Percentiles rank a stretch among this genome's conserved stretches.
Evolutionary conservation across 2,329 filamentous ascomycete species (phyloP).

Genomic region (Alternaria dauci): DNA sequence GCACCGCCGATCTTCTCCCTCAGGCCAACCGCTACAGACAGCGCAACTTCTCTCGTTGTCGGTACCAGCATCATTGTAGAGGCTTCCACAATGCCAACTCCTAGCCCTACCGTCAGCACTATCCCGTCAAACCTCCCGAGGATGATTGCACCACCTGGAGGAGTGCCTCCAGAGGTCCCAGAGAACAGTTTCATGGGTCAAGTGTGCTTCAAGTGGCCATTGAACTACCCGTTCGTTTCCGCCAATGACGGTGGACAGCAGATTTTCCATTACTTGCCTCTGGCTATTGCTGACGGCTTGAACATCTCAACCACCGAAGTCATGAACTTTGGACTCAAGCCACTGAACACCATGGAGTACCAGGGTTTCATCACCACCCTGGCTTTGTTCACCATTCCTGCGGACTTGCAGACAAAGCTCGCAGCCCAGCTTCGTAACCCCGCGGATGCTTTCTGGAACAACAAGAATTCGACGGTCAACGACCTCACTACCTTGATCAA

Average conservation of each 20-base stretch:
- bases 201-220: constrained; percentile 79
- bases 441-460: constrained; percentile 77
- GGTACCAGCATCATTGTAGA: constrained; percentile 70
- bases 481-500: constrained; percentile 85
- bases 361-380: constrained; percentile 84
- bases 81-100: constrained; percentile 55
- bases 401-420: constrained; percentile 63
- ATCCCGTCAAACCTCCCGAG: constrained; percentile 75
- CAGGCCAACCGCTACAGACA: constrained; percentile 57
- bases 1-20: constrained; percentile 52
- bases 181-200: constrained; percentile 77
- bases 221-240: constrained; percentile 85
- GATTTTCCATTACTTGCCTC: constrained; percentile 81
- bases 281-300: constrained; percentile 73
- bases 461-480: constrained; percentile 69
- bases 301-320: constrained; percentile 60
- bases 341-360: constrained; percentile 73
- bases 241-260: constrained; percentile 79
- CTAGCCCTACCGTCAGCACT: constrained; percentile 57
- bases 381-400: constrained; percentile 62
- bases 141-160: constrained; percentile 75
- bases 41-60: constrained; percentile 58
- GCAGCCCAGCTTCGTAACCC: constrained; percentile 74
- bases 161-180: constrained; percentile 62
- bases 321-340: constrained; percentile 74